A percentile compares a stretch with the other conserved stretches of the same genome.
Evolutionary conservation across 208 protist species (phyloP).

Genomic region (Trypanosomatidae sp.): DNA sequence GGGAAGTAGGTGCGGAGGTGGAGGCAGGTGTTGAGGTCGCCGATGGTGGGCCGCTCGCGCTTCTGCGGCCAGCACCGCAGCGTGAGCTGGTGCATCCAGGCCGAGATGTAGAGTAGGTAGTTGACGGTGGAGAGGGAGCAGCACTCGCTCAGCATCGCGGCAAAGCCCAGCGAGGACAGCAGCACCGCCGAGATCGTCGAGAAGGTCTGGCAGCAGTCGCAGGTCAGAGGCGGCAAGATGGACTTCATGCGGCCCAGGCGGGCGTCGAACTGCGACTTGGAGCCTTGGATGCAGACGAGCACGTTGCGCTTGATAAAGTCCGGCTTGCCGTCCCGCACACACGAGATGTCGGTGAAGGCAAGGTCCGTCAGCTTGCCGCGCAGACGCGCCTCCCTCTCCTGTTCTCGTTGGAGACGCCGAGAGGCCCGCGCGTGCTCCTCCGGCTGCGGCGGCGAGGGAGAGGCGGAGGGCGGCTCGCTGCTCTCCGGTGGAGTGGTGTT

Average conservation of each 20-base stretch:
- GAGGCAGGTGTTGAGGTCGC: constrained; percentile 75
- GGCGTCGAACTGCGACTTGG: constrained; percentile 83
- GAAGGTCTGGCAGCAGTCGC: constrained; percentile 90
- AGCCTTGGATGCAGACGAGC: constrained; percentile 66
- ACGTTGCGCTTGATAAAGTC: constrained; percentile 60
- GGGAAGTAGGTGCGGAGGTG: constrained; percentile 78
- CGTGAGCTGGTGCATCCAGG: constrained; percentile 89
- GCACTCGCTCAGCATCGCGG: constrained; percentile 62
- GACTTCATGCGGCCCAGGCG: constrained; percentile 40
- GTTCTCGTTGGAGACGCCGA: constrained; percentile 38
- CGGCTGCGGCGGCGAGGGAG: constrained; percentile 2
- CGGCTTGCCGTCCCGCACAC: constrained; percentile 26
- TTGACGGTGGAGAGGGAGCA: constrained; percentile 74
- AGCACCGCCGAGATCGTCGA: constrained; percentile 72
- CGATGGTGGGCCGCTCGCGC: constrained; percentile 67
- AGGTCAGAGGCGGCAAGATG: constrained; percentile 69
- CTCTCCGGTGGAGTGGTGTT: not conserved
- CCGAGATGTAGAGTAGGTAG: constrained; percentile 87
- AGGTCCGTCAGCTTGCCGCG: constrained; percentile 65
- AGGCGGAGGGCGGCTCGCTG: constrained; percentile 4
- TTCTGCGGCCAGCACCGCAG: constrained; percentile 63
- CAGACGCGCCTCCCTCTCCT: constrained; percentile 54
- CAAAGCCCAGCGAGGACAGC: constrained; percentile 76
- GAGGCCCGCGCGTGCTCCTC: constrained; percentile 2
- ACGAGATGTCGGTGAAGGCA: constrained; percentile 57